phyloP scores from a whole-genome alignment of 371 early-diverging fungal genomes.

The Rhizomucor pusillus region DNA sequence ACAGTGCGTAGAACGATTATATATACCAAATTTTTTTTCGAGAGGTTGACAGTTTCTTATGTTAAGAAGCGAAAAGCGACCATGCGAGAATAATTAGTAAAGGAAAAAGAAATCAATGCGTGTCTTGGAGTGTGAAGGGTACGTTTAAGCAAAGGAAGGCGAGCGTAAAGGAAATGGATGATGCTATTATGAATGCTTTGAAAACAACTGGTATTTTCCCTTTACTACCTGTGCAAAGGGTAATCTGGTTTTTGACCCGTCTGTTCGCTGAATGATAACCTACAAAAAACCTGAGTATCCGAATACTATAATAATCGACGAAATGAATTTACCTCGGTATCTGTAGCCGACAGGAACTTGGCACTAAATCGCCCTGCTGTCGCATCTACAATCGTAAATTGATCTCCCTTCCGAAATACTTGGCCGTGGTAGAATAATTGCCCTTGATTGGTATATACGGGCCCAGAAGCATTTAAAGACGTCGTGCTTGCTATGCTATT shows the following conservation, averaged over 20 bases:
- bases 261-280: constrained; percentile 27
- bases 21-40: no score
- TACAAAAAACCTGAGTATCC: constrained; percentile 2
- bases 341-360: constrained; percentile 20
- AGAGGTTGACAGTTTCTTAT: no score
- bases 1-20: no score
- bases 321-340: constrained; percentile 18
- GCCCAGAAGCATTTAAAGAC: constrained; percentile 3
- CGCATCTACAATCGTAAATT: constrained; percentile 25
- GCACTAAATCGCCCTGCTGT: constrained; percentile 26
- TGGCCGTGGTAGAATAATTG: constrained; percentile 24
- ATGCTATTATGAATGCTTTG: constrained; percentile 18
- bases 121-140: not conserved
- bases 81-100: no score
- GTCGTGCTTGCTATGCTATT: no score
- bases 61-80: no score
- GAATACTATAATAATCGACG: not conserved
- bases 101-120: no score
- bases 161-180: not conserved
- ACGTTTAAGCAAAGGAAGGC: not conserved
- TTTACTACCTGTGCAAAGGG: constrained; percentile 17
- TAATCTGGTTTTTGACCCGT: constrained; percentile 27
- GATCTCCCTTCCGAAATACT: constrained; percentile 23
- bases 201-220: constrained; percentile 24
- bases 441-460: constrained; percentile 18